A percentile compares a stretch with the other conserved stretches of the same genome.
phyloP scores from a whole-genome alignment of 176 grass and related monocot genomes.

The Saccharum officinarum region DNA sequence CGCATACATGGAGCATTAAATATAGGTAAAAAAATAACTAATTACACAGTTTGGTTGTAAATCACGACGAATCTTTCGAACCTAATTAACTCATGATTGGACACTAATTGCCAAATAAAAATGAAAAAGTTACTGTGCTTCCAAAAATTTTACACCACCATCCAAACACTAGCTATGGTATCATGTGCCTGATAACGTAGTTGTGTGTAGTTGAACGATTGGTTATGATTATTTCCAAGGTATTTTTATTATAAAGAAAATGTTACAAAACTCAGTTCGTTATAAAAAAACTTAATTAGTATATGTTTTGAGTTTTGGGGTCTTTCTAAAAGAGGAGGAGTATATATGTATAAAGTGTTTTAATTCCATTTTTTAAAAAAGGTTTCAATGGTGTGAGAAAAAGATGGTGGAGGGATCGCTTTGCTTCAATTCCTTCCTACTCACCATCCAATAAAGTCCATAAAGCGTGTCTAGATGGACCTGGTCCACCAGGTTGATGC shows the following conservation, averaged over 20 bases:
- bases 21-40: too few species aligned
- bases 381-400: not conserved
- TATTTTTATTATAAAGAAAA: not conserved
- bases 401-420: not conserved
- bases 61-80: too few species aligned
- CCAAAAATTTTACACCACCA: too few species aligned
- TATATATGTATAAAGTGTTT: too few species aligned
- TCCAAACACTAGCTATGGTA: not conserved
- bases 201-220: not conserved
- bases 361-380: too few species aligned
- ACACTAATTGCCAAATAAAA: too few species aligned
- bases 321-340: not conserved
- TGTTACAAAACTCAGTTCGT: too few species aligned
- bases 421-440: conserved; percentile 4
- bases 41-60: too few species aligned
- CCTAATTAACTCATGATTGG: too few species aligned
- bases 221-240: not conserved
- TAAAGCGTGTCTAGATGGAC: not conserved
- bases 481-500: not conserved
- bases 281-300: too few species aligned
- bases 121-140: too few species aligned
- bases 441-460: conserved; percentile 3
- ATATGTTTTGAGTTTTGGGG: not conserved
- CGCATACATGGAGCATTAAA: too few species aligned
- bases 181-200: not conserved